These are phyloP conservation scores for Nicotiana undulata DNA, from an alignment of 257 asterid species.

Conservation along the genomic window DNA sequence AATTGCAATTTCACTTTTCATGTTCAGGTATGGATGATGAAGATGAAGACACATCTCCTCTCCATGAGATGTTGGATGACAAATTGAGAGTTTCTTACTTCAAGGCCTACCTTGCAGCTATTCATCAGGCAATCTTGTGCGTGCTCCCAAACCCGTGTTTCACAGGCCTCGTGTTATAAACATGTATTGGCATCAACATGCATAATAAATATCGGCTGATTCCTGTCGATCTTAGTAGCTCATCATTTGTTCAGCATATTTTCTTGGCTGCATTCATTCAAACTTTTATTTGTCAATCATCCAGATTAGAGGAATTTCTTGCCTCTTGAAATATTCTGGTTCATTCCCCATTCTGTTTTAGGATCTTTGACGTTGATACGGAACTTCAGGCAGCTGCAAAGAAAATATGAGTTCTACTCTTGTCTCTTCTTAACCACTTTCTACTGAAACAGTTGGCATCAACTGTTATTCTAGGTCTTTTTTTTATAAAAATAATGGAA, in stretches of 20 bases:
- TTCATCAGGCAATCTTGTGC: conserved; percentile 44
- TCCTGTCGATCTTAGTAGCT: not conserved
- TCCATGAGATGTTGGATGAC: conserved; percentile 43
- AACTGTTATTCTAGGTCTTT: not conserved
- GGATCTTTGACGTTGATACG: not conserved
- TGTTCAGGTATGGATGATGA: conserved; percentile 47
- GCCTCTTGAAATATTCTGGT: not conserved
- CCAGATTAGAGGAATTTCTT: not conserved
- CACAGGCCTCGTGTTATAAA: not conserved
- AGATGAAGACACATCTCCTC: conserved; percentile 20
- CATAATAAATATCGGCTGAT: not conserved
- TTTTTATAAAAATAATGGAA: too few relatives aligned
- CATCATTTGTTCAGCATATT: not conserved
- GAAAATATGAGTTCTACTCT: not conserved
- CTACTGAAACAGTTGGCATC: not conserved
- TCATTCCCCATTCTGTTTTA: not conserved
- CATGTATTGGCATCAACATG: not conserved
- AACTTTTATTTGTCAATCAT: conserved; percentile 1
- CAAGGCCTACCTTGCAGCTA: conserved; percentile 41
- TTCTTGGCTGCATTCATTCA: not conserved
- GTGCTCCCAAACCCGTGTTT: conserved; percentile 2
- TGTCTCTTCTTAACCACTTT: not conserved
- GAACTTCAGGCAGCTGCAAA: not conserved
- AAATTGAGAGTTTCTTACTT: conserved; percentile 36
- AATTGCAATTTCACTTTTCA: not conserved